phyloP scores from a whole-genome alignment of 2,329 filamentous ascomycete species.

The Arthrobotrys sinensis region DNA sequence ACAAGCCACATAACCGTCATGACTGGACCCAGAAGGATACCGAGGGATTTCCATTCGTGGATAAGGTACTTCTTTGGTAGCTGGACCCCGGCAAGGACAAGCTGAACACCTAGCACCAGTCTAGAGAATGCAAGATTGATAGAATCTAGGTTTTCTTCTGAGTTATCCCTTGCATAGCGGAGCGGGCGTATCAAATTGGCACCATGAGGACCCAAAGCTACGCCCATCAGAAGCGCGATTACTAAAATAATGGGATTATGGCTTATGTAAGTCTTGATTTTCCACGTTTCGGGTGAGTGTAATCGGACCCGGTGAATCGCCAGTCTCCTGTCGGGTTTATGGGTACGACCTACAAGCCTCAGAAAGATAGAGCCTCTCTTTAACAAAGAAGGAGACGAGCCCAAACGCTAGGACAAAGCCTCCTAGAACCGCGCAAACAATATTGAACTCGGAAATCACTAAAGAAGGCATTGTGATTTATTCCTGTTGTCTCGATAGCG shows the following conservation, averaged over 20 bases:
- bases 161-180: conserved; percentile 77
- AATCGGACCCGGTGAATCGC: neutral
- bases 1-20: conserved; percentile 90
- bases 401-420: conserved; percentile 93
- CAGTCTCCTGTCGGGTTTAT: neutral
- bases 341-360: conserved; percentile 79
- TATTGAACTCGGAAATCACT: conserved; percentile 83
- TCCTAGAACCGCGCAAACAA: conserved; percentile 82
- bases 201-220: conserved; percentile 83
- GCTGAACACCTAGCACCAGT: conserved; percentile 89
- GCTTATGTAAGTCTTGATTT: neutral
- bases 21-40: conserved; percentile 82
- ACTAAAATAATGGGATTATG: conserved; percentile 31
- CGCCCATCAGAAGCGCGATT: conserved; percentile 78
- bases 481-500: neutral
- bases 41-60: conserved; percentile 82
- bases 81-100: conserved; percentile 89
- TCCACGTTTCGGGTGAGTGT: too few species aligned
- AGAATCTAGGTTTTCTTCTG: conserved; percentile 74
- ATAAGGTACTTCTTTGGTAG: conserved; percentile 85
- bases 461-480: conserved; percentile 73
- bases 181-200: conserved; percentile 82
- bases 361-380: conserved; percentile 91
- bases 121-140: conserved; percentile 88
- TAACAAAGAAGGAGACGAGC: conserved; percentile 88